Percentiles rank a stretch among this genome's conserved stretches.
These are phyloP conservation scores for Ophiocordyceps camponoti-saundersi DNA, from an alignment of 2,329 filamentous ascomycete species.

Conservation along the genomic window DNA sequence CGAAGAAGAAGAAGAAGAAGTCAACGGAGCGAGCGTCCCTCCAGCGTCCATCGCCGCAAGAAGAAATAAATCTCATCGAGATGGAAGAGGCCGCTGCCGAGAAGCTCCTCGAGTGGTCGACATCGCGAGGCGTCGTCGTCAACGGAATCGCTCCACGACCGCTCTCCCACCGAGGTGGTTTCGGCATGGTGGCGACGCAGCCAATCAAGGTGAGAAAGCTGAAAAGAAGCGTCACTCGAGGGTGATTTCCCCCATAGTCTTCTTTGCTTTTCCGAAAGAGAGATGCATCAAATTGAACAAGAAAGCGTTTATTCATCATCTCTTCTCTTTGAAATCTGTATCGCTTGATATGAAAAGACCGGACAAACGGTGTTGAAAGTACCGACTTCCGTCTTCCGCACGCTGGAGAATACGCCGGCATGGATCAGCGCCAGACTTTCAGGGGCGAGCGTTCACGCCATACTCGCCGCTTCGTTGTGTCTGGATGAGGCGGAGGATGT, in stretches of 20 bases:
- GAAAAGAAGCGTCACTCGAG: too few species aligned
- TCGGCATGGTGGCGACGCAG: constrained; percentile 59
- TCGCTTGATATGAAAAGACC: constrained; percentile 10
- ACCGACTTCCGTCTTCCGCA: constrained; percentile 45
- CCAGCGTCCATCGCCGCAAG: too few species aligned
- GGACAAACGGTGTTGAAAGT: constrained; percentile 45
- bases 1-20: too few species aligned
- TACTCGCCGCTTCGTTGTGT: constrained; percentile 52
- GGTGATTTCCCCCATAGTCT: too few species aligned
- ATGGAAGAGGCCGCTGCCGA: constrained; percentile 13
- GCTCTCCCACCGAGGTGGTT: constrained; percentile 50
- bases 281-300: too few species aligned
- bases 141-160: constrained; percentile 48
- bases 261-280: too few species aligned
- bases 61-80: too few species aligned
- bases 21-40: too few species aligned
- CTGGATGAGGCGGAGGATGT: constrained; percentile 29
- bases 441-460: constrained; percentile 45
- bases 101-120: constrained; percentile 52
- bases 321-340: too few species aligned
- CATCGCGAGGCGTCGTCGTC: constrained; percentile 44
- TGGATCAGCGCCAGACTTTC: constrained; percentile 33
- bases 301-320: neutral
- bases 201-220: constrained; percentile 38
- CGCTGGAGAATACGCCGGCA: constrained; percentile 40